Base-by-base conservation (phyloP, 2,329 filamentous ascomycete species). In the Trichoderma atrobrunneum region DNA sequence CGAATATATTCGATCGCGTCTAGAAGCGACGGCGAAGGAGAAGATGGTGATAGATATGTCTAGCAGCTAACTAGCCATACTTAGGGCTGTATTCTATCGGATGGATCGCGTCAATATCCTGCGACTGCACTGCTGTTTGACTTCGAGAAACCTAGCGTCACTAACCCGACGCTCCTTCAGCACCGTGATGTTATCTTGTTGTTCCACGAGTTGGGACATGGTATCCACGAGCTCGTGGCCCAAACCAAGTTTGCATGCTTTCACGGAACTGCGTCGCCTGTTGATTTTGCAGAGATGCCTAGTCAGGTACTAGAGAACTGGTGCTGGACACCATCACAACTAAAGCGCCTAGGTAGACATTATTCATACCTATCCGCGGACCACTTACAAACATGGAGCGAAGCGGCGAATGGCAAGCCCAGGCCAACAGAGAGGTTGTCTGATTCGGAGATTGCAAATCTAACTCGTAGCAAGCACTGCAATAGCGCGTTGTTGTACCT, bases 41-140 rank as follows among this genome's bases (percentile, higher is more conserved):
- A 48, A n/a, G 18, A 48, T n/a, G 39, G 39, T 48, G 39, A n/a
- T n/a, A n/a, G 16, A 48, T 48, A n/a, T 43, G 39, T 36, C 39
- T n/a, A 43, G 39, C 10, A 43, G 39, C 39, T 48, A 7, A 48
- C 16, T 48, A n/a, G 39, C 39, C 39, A 21, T 48, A 11, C 18
- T 48, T 64, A 85, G 82, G 86, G 86, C 21, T 88, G 86, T 76
- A 82, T 83, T 65, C 79, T 82, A 28, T 76, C 79, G 68, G 81
- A 86, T 16, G 85, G 85, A 34, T 82, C 81, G 24, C 83, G 86
- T 34, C 81, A 83, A 28, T 85, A 87, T 76, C 86, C 86, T 1
- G 84, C 85, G n/a, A 87, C 86, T 18, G 85, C 85, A 3, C 78
- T 88, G 36, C 81, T 88, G n/a, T 87, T 85, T 80, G 86, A 85